Evolutionary conservation across 148 eudicot genomes (phyloP).

Genomic region (Rhododendron vialii): DNA sequence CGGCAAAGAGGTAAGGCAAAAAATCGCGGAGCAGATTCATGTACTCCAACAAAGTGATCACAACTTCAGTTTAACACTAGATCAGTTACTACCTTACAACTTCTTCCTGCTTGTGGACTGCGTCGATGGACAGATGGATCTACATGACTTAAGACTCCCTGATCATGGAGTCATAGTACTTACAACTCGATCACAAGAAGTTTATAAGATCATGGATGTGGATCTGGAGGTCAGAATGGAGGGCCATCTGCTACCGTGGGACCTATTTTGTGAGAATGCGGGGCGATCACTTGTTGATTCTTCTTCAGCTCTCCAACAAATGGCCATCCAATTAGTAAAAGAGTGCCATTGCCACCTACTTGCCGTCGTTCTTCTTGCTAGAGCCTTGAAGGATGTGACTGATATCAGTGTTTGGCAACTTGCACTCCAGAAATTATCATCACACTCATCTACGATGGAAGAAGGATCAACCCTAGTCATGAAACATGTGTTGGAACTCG

Average conservation of each 20-base stretch:
- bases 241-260: neutral
- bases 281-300: neutral
- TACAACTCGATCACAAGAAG: neutral
- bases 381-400: neutral
- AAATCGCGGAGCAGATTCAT: neutral
- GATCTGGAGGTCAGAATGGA: conserved; percentile 7
- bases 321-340: neutral
- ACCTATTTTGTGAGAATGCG: neutral
- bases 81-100: neutral
- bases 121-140: neutral
- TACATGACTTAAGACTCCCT: neutral
- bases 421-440: neutral
- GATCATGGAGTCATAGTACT: neutral
- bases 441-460: neutral
- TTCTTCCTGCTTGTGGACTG: neutral
- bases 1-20: neutral
- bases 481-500: neutral
- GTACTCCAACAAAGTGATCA: neutral
- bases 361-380: neutral
- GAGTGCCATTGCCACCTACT: neutral
- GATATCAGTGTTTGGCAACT: neutral
- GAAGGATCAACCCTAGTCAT: neutral
- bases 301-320: neutral
- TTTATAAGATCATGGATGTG: conserved; percentile 8
- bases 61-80: neutral